Conservation (phyloP, 176 grass and related monocot genomes). For the Oryza officinalis region DNA sequence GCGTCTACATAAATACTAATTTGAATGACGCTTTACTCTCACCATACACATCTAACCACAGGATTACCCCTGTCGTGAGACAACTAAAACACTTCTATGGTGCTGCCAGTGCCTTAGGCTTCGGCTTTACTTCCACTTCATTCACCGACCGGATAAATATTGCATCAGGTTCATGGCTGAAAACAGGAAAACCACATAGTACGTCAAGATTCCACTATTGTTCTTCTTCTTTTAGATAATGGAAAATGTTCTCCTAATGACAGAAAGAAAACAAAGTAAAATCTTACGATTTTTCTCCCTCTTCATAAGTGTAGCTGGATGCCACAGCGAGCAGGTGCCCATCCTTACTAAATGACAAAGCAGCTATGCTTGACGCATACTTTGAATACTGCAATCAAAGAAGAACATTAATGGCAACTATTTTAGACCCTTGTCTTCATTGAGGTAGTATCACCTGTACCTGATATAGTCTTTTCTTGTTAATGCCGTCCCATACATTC, state of each 20-base stretch:
- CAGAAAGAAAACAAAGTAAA: neutral
- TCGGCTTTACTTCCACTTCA: conserved; percentile 96
- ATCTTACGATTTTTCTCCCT: conserved; percentile 87
- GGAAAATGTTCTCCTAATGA: neutral
- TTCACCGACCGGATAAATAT: conserved; percentile 88
- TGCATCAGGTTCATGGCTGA: conserved; percentile 79
- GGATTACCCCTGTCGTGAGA: neutral
- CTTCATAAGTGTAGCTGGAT: conserved; percentile 96
- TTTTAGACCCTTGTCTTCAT: neutral
- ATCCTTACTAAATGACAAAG: conserved; percentile 94
- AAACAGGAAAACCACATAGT: conserved; percentile 27
- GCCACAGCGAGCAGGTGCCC: conserved; percentile 90
- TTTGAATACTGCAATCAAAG: conserved; percentile 74
- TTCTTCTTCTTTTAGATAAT: neutral
- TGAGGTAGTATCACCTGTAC: conserved; percentile 41
- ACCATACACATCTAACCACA: conserved; percentile 20
- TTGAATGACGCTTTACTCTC: conserved; percentile 10
- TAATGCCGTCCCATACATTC: conserved; percentile 99
- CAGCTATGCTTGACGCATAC: conserved; percentile 83
- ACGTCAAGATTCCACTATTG: neutral
- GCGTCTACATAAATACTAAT: too few species aligned
- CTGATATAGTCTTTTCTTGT: conserved; percentile 98
- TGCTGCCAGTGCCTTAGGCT: conserved; percentile 76
- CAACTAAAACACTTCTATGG: conserved; percentile 38
- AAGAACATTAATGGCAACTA: neutral